These are phyloP conservation scores for Stagonosporopsis chrysanthemi DNA, from an alignment of 2,329 filamentous ascomycete genomes.

Conservation along the genomic window DNA sequence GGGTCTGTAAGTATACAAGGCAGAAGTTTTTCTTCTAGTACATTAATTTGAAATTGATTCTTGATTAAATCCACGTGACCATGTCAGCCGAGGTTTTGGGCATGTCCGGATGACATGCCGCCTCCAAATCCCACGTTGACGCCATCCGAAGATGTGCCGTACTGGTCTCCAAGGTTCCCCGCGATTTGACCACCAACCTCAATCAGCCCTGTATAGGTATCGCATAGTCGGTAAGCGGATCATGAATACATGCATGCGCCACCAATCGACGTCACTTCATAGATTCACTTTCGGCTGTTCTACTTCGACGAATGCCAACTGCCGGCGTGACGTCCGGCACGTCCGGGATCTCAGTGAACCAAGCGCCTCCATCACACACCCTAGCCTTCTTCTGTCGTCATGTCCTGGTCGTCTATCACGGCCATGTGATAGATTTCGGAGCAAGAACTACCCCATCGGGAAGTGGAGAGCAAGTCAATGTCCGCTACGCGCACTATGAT, in stretches of 20 bases:
- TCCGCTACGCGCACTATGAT: neutral
- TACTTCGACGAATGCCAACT: slow-evolving; percentile 4
- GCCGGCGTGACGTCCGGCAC: neutral
- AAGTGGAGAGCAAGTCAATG: slow-evolving; percentile 5
- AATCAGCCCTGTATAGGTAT: neutral
- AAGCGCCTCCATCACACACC: neutral
- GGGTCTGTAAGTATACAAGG: too few species aligned
- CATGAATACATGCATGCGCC: neutral
- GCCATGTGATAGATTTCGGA: neutral
- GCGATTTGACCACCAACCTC: neutral
- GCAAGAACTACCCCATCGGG: neutral
- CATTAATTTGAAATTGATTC: too few species aligned
- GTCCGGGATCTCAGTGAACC: neutral
- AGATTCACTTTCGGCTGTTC: neutral
- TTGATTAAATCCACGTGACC: too few species aligned
- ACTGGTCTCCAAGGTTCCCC: neutral
- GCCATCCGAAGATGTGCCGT: slow-evolving; percentile 9
- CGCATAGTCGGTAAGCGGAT: neutral
- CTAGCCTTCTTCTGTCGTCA: neutral
- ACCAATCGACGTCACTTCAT: neutral
- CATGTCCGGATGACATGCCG: too few species aligned
- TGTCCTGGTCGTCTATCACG: neutral
- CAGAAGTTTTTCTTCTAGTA: too few species aligned
- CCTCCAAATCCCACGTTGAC: too few species aligned
- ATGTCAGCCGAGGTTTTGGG: too few species aligned